A percentile compares a stretch with the other conserved stretches of the same genome.
Evolutionary conservation across 2,329 filamentous ascomycete genomes (phyloP).

Genomic region (Cladophialophora exuberans): DNA sequence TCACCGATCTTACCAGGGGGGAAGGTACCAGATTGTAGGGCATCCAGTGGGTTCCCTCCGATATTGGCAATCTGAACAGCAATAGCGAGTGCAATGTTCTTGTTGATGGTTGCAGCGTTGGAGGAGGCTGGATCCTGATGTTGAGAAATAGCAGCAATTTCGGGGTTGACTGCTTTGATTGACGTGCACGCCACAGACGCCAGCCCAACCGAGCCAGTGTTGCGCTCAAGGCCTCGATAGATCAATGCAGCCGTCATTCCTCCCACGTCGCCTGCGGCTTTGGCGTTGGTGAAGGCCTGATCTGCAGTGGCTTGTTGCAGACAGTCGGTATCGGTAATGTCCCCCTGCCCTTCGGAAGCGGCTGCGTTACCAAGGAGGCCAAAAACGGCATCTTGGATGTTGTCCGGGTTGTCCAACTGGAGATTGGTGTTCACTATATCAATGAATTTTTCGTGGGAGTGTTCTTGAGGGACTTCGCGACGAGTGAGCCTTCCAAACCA

Average conservation of each 20-base stretch:
- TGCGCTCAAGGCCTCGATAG: conserved; percentile 61
- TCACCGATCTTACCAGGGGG: conserved; percentile 60
- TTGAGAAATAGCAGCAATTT: conserved; percentile 66
- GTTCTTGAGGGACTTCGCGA: conserved; percentile 62
- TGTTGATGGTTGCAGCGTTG: conserved; percentile 61
- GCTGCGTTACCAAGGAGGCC: conserved; percentile 58
- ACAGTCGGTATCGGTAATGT: conserved; percentile 59
- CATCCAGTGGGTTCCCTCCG: conserved; percentile 65
- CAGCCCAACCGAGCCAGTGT: conserved; percentile 61
- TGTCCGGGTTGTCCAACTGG: conserved; percentile 51
- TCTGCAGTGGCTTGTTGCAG: conserved; percentile 62
- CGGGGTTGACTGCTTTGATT: conserved; percentile 63
- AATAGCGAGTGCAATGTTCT: conserved; percentile 62
- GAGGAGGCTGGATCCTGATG: conserved; percentile 69
- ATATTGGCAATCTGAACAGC: conserved; percentile 63
- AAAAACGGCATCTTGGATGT: conserved; percentile 55
- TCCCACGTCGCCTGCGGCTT: conserved; percentile 54
- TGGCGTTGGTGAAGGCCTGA: conserved; percentile 64
- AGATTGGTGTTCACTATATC: conserved; percentile 48
- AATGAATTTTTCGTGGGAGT: conserved; percentile 58
- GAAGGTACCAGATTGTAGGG: conserved; percentile 66
- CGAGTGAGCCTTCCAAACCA: conserved; percentile 18
- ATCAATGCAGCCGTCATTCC: conserved; percentile 60
- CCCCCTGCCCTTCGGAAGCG: conserved; percentile 52
- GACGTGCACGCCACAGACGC: conserved; percentile 61